Evolutionary conservation across 2,329 filamentous ascomycete species (phyloP).

Genomic region (Plectosphaerella cucumerina): DNA sequence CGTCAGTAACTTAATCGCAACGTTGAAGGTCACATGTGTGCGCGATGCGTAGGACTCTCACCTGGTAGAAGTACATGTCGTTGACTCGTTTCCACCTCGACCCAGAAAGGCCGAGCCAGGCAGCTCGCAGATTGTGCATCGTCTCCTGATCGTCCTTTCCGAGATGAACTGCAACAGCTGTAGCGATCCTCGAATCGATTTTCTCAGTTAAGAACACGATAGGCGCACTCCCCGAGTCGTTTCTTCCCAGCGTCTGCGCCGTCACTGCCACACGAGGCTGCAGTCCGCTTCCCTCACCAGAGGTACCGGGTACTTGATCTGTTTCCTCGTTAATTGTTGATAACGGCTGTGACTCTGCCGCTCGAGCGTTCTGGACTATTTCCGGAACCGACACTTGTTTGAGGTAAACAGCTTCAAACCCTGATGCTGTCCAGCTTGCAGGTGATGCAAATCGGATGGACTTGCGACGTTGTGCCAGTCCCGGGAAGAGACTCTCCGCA

Average conservation of each 20-base stretch:
- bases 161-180: background rate
- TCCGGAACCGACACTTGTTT: background rate
- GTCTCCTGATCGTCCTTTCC: background rate
- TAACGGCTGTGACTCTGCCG: too few relatives aligned
- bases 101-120: background rate
- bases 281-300: too few relatives aligned
- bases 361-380: too few relatives aligned
- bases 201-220: too few relatives aligned
- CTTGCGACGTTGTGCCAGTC: background rate
- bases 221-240: too few relatives aligned
- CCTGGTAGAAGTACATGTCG: background rate
- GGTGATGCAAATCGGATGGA: background rate
- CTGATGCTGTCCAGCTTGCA: background rate
- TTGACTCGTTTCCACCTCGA: background rate
- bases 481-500: background rate
- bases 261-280: too few relatives aligned
- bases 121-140: background rate
- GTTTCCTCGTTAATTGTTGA: too few relatives aligned
- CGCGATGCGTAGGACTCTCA: background rate
- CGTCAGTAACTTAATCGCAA: background rate
- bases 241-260: too few relatives aligned
- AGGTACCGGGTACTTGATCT: too few relatives aligned
- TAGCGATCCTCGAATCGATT: too few relatives aligned
- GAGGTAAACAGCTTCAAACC: background rate
- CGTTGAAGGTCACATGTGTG: too few relatives aligned